These are phyloP conservation scores for Acorus calamus DNA, from an alignment of 106 monocot genomes.

Conservation along the genomic window DNA sequence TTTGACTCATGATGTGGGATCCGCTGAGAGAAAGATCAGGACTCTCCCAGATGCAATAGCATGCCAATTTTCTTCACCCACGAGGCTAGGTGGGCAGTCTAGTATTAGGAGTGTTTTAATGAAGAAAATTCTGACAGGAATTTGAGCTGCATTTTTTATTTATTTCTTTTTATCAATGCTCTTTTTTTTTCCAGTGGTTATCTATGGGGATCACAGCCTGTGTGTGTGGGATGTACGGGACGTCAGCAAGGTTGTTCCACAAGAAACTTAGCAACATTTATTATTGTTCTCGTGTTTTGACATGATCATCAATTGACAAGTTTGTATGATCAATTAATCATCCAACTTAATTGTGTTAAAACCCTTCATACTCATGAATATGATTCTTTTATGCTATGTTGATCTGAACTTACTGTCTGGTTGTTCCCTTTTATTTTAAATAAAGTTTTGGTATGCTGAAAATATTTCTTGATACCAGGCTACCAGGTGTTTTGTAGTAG, in stretches of 20 bases:
- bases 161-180: neutral
- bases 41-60: conserved; percentile 6
- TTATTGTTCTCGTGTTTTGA: too few relatives aligned
- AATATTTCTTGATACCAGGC: neutral
- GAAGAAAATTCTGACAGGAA: neutral
- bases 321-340: too few relatives aligned
- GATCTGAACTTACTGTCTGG: neutral
- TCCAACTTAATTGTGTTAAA: too few relatives aligned
- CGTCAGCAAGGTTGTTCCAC: neutral
- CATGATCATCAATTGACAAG: too few relatives aligned
- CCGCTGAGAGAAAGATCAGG: neutral
- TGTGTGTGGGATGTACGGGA: conserved; percentile 6
- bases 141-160: neutral
- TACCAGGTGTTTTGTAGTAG: conserved; percentile 2
- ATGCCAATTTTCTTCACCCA: conserved; percentile 2
- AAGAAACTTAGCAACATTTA: too few relatives aligned
- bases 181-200: neutral
- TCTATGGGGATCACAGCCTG: conserved; percentile 5
- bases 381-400: neutral
- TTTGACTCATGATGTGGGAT: neutral
- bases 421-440: neutral
- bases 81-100: conserved; percentile 1
- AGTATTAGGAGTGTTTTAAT: too few relatives aligned
- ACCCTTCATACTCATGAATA: too few relatives aligned
- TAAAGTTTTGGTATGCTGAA: too few relatives aligned